Evolutionary conservation across 208 protist genomes (phyloP).

Genomic region (Zelonia costaricensis): DNA sequence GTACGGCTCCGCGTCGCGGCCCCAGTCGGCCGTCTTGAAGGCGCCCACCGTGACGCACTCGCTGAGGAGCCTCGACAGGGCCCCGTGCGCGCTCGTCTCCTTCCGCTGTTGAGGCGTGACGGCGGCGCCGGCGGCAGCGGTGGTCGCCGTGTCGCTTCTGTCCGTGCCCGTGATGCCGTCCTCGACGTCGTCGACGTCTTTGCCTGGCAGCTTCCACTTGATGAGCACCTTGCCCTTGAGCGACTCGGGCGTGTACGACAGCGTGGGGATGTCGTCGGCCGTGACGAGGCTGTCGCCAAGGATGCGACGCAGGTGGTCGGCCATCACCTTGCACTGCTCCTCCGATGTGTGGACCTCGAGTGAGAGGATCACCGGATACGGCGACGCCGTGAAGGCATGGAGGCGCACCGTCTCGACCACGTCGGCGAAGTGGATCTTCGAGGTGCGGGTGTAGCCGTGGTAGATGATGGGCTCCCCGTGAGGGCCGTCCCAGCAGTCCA

Average conservation of each 20-base stretch:
- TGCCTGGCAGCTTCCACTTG: conserved; percentile 55
- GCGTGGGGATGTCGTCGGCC: conserved; percentile 28
- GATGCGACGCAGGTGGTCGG: conserved; percentile 45
- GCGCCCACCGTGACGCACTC: conserved; percentile 44
- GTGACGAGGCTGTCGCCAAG: conserved; percentile 59
- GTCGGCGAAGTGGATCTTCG: conserved; percentile 67
- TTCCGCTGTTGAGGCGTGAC: no score
- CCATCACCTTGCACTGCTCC: conserved; percentile 68
- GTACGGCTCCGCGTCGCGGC: conserved; percentile 43
- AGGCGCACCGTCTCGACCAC: conserved; percentile 60
- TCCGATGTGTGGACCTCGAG: conserved; percentile 77
- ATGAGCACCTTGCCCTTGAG: conserved; percentile 61
- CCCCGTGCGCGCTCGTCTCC: conserved; percentile 21
- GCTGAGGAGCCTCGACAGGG: conserved; percentile 27
- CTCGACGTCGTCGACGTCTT: conserved; percentile 30
- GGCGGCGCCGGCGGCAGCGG: conserved; percentile 2
- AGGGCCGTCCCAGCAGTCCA: conserved; percentile 84
- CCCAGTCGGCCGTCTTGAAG: conserved; percentile 52
- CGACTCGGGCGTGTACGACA: conserved; percentile 48
- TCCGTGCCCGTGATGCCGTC: conserved; percentile 11
- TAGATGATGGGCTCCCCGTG: conserved; percentile 77
- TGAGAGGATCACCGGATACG: conserved; percentile 83
- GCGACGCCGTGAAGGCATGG: conserved; percentile 59
- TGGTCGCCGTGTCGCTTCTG: neutral
- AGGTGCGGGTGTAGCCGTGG: conserved; percentile 82